Base-by-base conservation (phyloP, 257 asterid genomes). In the Primulina huaijiensis region DNA sequence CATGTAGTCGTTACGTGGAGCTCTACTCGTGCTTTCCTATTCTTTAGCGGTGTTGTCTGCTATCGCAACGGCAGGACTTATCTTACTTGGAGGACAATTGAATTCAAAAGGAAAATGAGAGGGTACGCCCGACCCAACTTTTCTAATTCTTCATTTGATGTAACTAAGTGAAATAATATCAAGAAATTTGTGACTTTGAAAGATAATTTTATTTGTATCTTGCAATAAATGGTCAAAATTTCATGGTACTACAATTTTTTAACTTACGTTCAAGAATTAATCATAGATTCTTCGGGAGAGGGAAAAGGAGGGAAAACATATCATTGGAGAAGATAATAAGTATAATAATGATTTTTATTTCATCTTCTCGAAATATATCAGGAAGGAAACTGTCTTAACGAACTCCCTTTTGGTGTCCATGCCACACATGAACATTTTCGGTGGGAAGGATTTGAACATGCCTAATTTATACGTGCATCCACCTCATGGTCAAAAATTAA, bases 1-100 rank as follows among this genome's bases (percentile, higher is more conserved):
- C 58, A 6, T 82, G 86, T 92, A 93, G 97, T 89, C 99, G 7
- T 82, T 93, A 72, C 93, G 96, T 52, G 90, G 81, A 67, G 76
- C 90, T 35, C 75, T 93, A 35, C 86, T 90, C 72, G 84, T 76
- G 34, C 16, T 84, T 14, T 85, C 62, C 84, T 93, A 89, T 78
- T 70, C 87, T 11, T 90, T 96, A 2, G 77, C 95, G 2, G 1
- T 87, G 77, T 75, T 90, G 68, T 86, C 95, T 5, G 96, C 73
- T 64, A 74, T 86, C 71, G 55, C 96, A 8, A 50, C 79, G 4
- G 70, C 79, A 10, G 99, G 95, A 67, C 97, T 93, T 60, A 65
- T 93, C 70, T 77, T 93, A 65, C 89, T 83, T 29, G 96, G 81
- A 71, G 83, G 85, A 55, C 95, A 79, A 69, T 81, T 93, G 64